Base-by-base conservation (phyloP, 176 grass and related monocot genomes). In the Ananas comosus region DNA sequence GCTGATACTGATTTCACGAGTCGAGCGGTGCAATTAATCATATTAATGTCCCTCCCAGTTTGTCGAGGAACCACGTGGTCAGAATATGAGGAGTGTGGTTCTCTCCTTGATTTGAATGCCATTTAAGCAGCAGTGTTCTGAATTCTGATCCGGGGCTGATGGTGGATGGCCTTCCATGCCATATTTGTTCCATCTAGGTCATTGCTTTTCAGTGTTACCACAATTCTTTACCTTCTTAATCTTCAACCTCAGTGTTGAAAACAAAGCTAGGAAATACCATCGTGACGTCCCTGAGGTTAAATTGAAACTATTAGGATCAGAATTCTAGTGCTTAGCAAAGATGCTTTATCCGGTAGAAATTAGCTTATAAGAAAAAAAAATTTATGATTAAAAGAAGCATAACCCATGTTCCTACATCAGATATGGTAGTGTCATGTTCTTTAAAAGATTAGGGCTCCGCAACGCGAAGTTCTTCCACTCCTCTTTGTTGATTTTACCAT, bases 391-490 rank as follows among this genome's bases (percentile, higher is more conserved):
- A 18, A 18, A 61, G 56, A 8, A 61, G 56, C 17, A 61, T 61
- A 61, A 54, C 27, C 48, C 22, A 80, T 65, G 23, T 48, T 16
- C 67, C 48, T 78, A 91, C 91, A 76, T 81, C 50, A 96, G 85
- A 63, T 96, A 86, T 22, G 85, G 88, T 21, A 96, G 76, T 5
- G 88, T 96, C 88, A 96, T 96, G 70, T 96, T 91, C 78, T 88
- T 96, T 42, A 96, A 75, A 27, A 96, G 75, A 75, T 81, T 80
- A 17, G 88, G 91, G 58, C 80, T 83, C 10, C 66, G 71, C 49
- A 84, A 47, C 16, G 80, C 92, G 51, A 91, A 96, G 42, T 91
- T 75, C 51, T 88, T 91, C 92, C 92, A 96, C 48, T 96, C 88
- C 67, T 91, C 78, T 76, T 70, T 75, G 76, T 75, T 82, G 53